Evolutionary conservation across 495 filamentous ascomycete genomes (phyloP).

Genomic region (Jackrogersella minutella): DNA sequence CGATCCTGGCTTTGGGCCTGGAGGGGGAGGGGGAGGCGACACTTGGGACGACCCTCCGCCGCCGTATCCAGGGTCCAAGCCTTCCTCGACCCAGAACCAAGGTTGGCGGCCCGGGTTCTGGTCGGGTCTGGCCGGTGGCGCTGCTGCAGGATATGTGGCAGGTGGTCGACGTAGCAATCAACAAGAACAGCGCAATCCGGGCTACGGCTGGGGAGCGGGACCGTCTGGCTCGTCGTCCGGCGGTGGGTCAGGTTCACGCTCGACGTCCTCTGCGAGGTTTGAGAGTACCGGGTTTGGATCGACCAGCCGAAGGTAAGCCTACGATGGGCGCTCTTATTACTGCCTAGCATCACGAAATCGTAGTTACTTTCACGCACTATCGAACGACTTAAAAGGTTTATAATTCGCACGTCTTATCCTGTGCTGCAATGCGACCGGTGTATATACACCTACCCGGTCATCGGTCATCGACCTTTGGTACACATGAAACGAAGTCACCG

Average conservation of each 20-base stretch:
- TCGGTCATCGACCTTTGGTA: neutral
- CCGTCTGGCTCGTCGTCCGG: constrained; percentile 48
- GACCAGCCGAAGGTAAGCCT: constrained; percentile 72
- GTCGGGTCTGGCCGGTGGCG: constrained; percentile 76
- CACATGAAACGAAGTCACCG: constrained; percentile 5
- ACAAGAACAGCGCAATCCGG: constrained; percentile 41
- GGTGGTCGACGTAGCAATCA: constrained; percentile 59
- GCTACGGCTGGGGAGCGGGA: constrained; percentile 49
- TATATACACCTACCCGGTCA: constrained; percentile 17
- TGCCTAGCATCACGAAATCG: neutral
- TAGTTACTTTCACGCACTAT: neutral
- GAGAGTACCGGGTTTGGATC: constrained; percentile 92
- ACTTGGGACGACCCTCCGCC: constrained; percentile 65
- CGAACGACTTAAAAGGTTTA: constrained; percentile 3
- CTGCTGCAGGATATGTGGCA: constrained; percentile 72
- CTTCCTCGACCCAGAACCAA: constrained; percentile 48
- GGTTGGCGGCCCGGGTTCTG: constrained; percentile 90
- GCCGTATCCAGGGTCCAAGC: constrained; percentile 59
- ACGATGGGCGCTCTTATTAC: neutral
- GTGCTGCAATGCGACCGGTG: constrained; percentile 6
- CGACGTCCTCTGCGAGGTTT: constrained; percentile 64
- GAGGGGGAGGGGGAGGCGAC: constrained; percentile 58
- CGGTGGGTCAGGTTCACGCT: constrained; percentile 50
- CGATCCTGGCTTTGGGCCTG: constrained; percentile 50
- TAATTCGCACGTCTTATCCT: constrained; percentile 29